Evolutionary conservation across 306 rosid species (phyloP).

Genomic region (Spatholobus suberectus): DNA sequence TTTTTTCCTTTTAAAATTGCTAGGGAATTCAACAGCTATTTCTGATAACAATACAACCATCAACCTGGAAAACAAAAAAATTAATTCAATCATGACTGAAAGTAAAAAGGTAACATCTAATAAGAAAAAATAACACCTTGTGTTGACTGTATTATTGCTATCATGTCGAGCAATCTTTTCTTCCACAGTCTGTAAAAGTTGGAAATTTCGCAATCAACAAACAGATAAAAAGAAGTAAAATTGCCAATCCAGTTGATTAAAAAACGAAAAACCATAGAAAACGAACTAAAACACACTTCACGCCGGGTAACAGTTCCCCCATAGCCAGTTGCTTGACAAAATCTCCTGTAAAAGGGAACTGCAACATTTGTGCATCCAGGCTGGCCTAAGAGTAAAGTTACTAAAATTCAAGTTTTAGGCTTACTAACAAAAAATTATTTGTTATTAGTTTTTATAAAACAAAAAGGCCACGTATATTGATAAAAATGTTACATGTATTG

Average conservation of each 20-base stretch:
- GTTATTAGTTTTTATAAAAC: no score
- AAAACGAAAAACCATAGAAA: conserved; percentile 8
- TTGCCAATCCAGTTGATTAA: conserved; percentile 18
- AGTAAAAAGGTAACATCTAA: conserved; percentile 1
- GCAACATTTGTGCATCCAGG: conserved; percentile 87
- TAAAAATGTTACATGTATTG: no score
- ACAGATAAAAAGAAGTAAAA: conserved; percentile 8
- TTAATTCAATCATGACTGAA: background rate
- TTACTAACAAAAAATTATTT: no score
- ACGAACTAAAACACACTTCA: conserved; percentile 59
- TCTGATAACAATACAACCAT: no score
- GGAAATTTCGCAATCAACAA: conserved; percentile 20
- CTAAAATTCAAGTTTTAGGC: no score
- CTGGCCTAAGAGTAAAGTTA: no score
- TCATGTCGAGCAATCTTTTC: conserved; percentile 93
- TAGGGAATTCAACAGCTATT: conserved; percentile 20
- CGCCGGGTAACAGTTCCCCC: conserved; percentile 94
- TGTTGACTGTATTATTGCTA: conserved; percentile 64
- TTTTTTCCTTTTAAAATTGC: background rate
- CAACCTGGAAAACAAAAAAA: conserved; percentile 3
- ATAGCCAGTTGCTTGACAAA: conserved; percentile 96
- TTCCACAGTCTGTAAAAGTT: conserved; percentile 77
- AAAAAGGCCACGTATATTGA: no score
- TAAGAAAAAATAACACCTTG: conserved; percentile 60
- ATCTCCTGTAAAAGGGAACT: conserved; percentile 88